A percentile compares a stretch with the other conserved stretches of the same genome.
phyloP scores from a whole-genome alignment of 805 yeast genomes.

The Priceomyces melissophilus region DNA sequence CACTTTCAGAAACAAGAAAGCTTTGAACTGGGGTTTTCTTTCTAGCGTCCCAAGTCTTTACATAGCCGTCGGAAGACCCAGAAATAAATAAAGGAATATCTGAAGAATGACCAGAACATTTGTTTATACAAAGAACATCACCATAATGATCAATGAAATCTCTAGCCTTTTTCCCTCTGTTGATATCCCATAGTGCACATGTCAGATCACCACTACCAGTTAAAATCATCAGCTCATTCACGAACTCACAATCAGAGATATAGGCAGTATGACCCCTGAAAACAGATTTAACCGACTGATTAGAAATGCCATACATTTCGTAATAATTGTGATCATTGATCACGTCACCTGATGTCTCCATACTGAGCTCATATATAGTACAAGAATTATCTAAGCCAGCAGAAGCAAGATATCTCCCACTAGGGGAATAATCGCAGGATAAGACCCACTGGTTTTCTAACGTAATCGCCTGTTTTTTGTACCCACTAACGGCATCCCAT shows the following conservation, averaged over 20 bases:
- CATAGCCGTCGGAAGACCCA: constrained; percentile 67
- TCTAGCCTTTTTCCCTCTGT: constrained; percentile 49
- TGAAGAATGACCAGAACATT: constrained; percentile 11
- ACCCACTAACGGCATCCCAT: constrained; percentile 78
- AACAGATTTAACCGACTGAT: constrained; percentile 42
- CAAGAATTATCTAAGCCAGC: constrained; percentile 84
- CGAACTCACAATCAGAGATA: constrained; percentile 68
- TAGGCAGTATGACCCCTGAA: constrained; percentile 83
- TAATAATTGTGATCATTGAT: constrained; percentile 6
- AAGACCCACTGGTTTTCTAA: constrained; percentile 79
- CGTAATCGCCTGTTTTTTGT: constrained; percentile 66
- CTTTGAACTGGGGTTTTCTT: constrained; percentile 46
- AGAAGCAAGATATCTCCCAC: constrained; percentile 63
- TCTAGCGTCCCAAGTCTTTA: constrained; percentile 64
- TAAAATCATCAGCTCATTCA: constrained; percentile 52
- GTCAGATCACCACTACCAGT: constrained; percentile 85
- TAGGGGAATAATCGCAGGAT: constrained; percentile 69
- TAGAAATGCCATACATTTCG: constrained; percentile 12
- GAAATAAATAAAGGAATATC: constrained; percentile 43
- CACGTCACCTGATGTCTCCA: constrained; percentile 1
- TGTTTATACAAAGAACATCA: constrained; percentile 55
- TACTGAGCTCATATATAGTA: constrained; percentile 53
- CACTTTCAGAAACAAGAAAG: constrained; percentile 56
- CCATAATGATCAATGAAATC: constrained; percentile 67
- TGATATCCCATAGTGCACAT: constrained; percentile 75